phyloP scores from a whole-genome alignment of 345 rosid species.

The rapeseed (Brassica napus) region Da-Ae NC_063445.1:53971501-53972000 shows the following conservation, averaged over 20 bases:
- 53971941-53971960: too few species aligned
- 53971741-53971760: slow-evolving; percentile 68
- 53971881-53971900: too few species aligned
- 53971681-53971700: slow-evolving; percentile 95
- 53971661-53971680: slow-evolving; percentile 92
- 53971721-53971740: slow-evolving; percentile 80
- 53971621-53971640: slow-evolving; percentile 98
- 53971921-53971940: too few species aligned
- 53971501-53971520: too few species aligned
- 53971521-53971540: too few species aligned
- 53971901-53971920: too few species aligned
- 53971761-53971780: neutral
- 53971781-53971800: too few species aligned
- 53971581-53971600: slow-evolving; percentile 99
- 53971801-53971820: too few species aligned
- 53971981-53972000: neutral
- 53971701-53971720: slow-evolving; percentile 97
- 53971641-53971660: slow-evolving; percentile 88
- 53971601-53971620: slow-evolving; percentile 98
- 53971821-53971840: too few species aligned
- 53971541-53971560: too few species aligned
- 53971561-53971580: slow-evolving; percentile 73
- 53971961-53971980: neutral
- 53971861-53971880: too few species aligned
- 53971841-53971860: too few species aligned